Conservation (phyloP, 257 asterid genomes). For the Rhazya stricta region DNA sequence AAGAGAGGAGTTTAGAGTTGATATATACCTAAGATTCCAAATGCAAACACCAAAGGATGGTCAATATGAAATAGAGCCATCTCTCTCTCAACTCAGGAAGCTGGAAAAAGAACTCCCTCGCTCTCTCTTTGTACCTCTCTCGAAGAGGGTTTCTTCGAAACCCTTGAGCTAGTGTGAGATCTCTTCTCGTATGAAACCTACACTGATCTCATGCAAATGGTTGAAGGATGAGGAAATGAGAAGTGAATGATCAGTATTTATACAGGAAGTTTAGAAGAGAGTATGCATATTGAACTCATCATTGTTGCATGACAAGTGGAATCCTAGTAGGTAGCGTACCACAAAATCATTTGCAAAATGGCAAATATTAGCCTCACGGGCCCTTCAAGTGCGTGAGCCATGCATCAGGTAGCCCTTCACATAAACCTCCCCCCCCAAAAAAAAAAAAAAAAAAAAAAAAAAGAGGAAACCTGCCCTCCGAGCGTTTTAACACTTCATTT, state of each 20-base stretch:
- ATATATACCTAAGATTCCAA: slow-evolving; percentile 37
- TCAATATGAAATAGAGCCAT: slow-evolving; percentile 29
- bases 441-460: too few species aligned
- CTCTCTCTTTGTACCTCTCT: background rate
- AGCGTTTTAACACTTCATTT: too few species aligned
- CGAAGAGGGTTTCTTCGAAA: slow-evolving; percentile 10
- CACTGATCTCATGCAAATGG: slow-evolving; percentile 18
- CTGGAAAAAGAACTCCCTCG: background rate
- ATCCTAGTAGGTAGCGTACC: slow-evolving; percentile 27
- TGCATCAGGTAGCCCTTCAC: background rate
- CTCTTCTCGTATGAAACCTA: background rate
- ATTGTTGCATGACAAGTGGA: slow-evolving; percentile 35
- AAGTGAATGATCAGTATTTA: slow-evolving; percentile 14
- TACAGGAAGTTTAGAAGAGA: slow-evolving; percentile 11
- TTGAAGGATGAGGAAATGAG: background rate
- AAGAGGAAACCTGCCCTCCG: too few species aligned
- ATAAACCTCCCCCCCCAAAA: too few species aligned
- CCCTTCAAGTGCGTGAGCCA: slow-evolving; percentile 7
- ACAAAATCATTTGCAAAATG: slow-evolving; percentile 24
- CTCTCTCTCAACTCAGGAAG: background rate
- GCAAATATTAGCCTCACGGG: slow-evolving; percentile 15
- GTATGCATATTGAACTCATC: slow-evolving; percentile 18
- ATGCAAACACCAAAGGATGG: slow-evolving; percentile 27
- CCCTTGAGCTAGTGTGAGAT: slow-evolving; percentile 3
- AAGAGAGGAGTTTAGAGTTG: background rate